phyloP scores from a whole-genome alignment of 2,329 filamentous ascomycete species.

The Myotisia sp. region DNA sequence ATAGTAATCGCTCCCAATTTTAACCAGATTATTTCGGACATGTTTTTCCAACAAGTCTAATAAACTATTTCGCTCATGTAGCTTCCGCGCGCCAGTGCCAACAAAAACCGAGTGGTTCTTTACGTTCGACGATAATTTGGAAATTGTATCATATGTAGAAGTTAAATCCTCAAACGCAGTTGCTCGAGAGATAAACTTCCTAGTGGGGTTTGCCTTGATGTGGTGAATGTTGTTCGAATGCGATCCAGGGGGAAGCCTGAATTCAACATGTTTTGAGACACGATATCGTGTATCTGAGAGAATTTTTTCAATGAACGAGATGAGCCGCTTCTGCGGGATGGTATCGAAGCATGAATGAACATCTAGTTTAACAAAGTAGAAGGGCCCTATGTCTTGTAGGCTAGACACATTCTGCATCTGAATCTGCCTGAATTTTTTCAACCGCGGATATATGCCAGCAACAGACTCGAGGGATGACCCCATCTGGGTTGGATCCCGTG shows the following conservation, averaged over 20 bases:
- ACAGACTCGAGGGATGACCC: slow-evolving; percentile 71
- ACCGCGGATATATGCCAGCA: slow-evolving; percentile 58
- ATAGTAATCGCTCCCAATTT: slow-evolving; percentile 77
- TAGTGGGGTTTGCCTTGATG: slow-evolving; percentile 14
- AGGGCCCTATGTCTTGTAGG: neutral
- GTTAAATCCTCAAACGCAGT: slow-evolving; percentile 29
- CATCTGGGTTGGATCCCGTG: slow-evolving; percentile 44
- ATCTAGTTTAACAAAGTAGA: slow-evolving; percentile 83
- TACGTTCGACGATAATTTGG: slow-evolving; percentile 10
- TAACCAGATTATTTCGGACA: slow-evolving; percentile 71
- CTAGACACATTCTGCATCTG: slow-evolving; percentile 28
- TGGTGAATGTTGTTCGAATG: slow-evolving; percentile 7
- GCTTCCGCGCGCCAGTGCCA: slow-evolving; percentile 47
- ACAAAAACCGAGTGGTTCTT: slow-evolving; percentile 53
- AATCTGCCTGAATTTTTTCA: slow-evolving; percentile 61
- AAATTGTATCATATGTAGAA: slow-evolving; percentile 35
- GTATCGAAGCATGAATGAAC: slow-evolving; percentile 89
- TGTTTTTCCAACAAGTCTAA: slow-evolving; percentile 63
- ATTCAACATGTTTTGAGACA: slow-evolving; percentile 59
- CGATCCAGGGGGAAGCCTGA: slow-evolving; percentile 22
- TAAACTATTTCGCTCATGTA: slow-evolving; percentile 45
- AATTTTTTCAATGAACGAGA: slow-evolving; percentile 49
- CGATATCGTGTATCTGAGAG: slow-evolving; percentile 50
- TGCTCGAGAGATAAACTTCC: slow-evolving; percentile 42
- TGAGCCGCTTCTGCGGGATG: slow-evolving; percentile 65